phyloP scores from a whole-genome alignment of 2,329 filamentous ascomycete genomes.

The Monosporascus sp. region DNA sequence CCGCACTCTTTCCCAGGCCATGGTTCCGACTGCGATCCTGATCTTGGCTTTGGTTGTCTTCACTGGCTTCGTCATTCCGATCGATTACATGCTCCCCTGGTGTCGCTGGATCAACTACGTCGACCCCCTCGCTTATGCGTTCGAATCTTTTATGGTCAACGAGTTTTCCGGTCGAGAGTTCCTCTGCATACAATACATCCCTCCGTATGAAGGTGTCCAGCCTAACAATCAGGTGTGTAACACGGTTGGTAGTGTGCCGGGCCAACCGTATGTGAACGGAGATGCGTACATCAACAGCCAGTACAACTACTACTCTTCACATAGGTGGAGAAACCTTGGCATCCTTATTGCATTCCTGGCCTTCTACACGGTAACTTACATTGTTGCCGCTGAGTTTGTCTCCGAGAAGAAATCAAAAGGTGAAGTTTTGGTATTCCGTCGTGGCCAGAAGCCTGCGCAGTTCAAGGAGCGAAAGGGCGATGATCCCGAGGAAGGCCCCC shows the following conservation, averaged over 20 bases:
- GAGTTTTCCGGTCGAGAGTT: conserved; percentile 69
- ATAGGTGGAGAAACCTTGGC: conserved; percentile 68
- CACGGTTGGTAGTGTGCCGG: conserved; percentile 51
- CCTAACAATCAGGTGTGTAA: conserved; percentile 48
- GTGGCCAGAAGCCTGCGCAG: conserved; percentile 56
- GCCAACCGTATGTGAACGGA: conserved; percentile 47
- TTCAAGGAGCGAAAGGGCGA: conserved; percentile 58
- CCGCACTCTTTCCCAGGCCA: conserved; percentile 60
- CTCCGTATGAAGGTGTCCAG: conserved; percentile 31
- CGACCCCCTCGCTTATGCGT: conserved; percentile 73
- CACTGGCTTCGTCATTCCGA: conserved; percentile 64
- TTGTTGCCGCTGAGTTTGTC: conserved; percentile 60
- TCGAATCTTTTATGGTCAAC: conserved; percentile 76
- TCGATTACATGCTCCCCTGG: conserved; percentile 70
- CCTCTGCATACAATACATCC: conserved; percentile 37
- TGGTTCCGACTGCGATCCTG: conserved; percentile 54
- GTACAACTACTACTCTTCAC: conserved; percentile 50
- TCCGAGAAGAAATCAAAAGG: conserved; percentile 67
- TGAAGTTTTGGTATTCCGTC: conserved; percentile 69
- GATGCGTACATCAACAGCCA: conserved; percentile 49
- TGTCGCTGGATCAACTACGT: conserved; percentile 79
- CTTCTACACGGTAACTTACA: conserved; percentile 57
- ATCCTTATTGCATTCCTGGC: conserved; percentile 60
- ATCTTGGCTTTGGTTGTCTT: conserved; percentile 64
- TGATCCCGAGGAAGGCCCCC: conserved; percentile 46